Evolutionary conservation across 345 rosid genomes (phyloP).

Genomic region (Linum lewisii): DNA sequence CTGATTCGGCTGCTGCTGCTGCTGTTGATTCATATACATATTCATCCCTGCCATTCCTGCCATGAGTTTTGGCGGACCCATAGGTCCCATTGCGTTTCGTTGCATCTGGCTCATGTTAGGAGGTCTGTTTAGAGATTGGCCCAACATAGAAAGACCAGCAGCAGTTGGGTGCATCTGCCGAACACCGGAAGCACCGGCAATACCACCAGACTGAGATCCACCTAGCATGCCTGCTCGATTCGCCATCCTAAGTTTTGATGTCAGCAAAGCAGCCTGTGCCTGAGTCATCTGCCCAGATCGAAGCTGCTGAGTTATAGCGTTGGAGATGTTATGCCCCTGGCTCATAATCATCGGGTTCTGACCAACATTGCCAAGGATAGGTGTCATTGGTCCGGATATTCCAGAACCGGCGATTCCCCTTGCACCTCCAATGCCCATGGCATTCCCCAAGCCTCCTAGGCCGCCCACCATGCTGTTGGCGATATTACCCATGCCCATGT

Average conservation of each 20-base stretch:
- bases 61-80: conserved; percentile 92
- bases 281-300: conserved; percentile 36
- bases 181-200: conserved; percentile 59
- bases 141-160: conserved; percentile 50
- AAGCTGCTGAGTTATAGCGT: conserved; percentile 51
- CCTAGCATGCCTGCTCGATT: conserved; percentile 36
- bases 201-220: conserved; percentile 54
- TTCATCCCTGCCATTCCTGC: conserved; percentile 62
- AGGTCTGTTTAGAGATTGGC: conserved; percentile 47
- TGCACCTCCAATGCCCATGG: conserved; percentile 52
- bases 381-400: conserved; percentile 61
- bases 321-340: conserved; percentile 37
- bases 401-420: conserved; percentile 66
- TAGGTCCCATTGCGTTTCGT: conserved; percentile 47
- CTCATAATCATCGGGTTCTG: conserved; percentile 54
- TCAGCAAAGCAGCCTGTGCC: conserved; percentile 24
- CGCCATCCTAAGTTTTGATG: conserved; percentile 28
- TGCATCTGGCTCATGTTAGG: conserved; percentile 51
- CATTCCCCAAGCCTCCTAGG: conserved; percentile 50
- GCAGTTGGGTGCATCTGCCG: conserved; percentile 56
- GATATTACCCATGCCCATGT: conserved; percentile 55
- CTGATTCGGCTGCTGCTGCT: conserved; percentile 29
- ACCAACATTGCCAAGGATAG: conserved; percentile 49
- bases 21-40: conserved; percentile 55
- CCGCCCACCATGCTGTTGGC: conserved; percentile 49